Percentiles rank a stretch among this genome's conserved stretches.
Conservation (phyloP, 768 basidiomycete genomes). For the Boletus subcaerulescens region DNA sequence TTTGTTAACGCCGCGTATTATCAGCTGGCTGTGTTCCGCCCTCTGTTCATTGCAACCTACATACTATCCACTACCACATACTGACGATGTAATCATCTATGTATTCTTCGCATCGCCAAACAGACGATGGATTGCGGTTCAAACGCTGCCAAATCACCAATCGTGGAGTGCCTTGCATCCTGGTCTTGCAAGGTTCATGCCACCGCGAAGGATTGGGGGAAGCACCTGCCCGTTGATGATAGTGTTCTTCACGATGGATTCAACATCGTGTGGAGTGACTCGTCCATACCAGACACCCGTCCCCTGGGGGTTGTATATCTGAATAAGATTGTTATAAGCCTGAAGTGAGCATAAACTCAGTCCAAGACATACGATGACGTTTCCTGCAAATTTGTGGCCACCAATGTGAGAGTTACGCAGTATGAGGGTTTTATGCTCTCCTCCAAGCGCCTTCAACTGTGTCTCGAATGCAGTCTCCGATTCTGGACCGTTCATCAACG, state of each 20-base stretch:
- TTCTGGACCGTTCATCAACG: conserved; percentile 29
- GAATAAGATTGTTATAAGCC: background rate
- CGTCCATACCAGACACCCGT: conserved; percentile 92
- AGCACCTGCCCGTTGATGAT: conserved; percentile 82
- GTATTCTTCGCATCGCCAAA: conserved; percentile 2
- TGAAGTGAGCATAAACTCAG: background rate
- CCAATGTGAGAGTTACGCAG: conserved; percentile 88
- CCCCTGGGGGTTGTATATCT: conserved; percentile 88
- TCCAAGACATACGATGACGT: conserved; percentile 69
- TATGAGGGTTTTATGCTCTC: conserved; percentile 72
- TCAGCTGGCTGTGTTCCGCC: background rate
- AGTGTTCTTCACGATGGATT: conserved; percentile 82
- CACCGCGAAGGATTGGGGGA: conserved; percentile 82
- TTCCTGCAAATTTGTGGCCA: conserved; percentile 91
- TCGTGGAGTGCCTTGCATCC: conserved; percentile 65
- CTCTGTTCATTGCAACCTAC: conserved; percentile 13
- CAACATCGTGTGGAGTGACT: conserved; percentile 86
- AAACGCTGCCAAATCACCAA: conserved; percentile 47
- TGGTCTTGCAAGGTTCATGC: conserved; percentile 73
- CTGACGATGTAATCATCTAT: conserved; percentile 24
- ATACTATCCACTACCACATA: conserved; percentile 26
- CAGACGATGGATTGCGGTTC: background rate
- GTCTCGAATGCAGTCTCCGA: conserved; percentile 51
- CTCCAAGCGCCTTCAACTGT: conserved; percentile 45
- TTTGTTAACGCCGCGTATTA: conserved; percentile 10